A percentile compares a stretch with the other conserved stretches of the same genome.
Evolutionary conservation across 805 yeast genomes (phyloP).

Genomic region (Wickerhamiella domercqiae): DNA sequence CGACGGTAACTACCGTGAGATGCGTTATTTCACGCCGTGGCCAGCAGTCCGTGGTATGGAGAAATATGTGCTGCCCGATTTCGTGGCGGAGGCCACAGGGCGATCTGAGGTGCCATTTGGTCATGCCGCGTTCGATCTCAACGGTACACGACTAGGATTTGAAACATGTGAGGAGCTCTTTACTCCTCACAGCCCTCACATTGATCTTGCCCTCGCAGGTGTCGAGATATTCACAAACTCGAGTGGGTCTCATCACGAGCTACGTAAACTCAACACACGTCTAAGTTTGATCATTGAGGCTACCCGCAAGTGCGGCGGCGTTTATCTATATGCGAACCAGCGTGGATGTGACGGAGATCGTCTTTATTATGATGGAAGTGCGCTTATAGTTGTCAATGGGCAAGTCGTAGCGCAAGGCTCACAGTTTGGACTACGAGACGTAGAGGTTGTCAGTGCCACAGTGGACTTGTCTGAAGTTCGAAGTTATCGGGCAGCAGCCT

Average conservation of each 20-base stretch:
- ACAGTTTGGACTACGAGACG: conserved; percentile 80
- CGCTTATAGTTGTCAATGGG: conserved; percentile 86
- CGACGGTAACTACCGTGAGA: conserved; percentile 95
- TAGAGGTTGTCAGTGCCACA: conserved; percentile 91
- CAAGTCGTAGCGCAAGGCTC: conserved; percentile 81
- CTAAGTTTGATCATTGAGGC: conserved; percentile 79
- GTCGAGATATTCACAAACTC: conserved; percentile 95
- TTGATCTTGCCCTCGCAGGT: conserved; percentile 82
- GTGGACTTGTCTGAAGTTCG: conserved; percentile 86
- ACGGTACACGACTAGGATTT: conserved; percentile 85
- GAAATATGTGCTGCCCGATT: conserved; percentile 52
- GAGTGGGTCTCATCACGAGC: conserved; percentile 94
- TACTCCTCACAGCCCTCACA: conserved; percentile 93
- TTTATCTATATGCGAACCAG: conserved; percentile 86
- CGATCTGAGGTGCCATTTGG: conserved; percentile 68
- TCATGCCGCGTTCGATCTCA: conserved; percentile 72
- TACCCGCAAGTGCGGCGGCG: conserved; percentile 91
- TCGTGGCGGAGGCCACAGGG: conserved; percentile 47
- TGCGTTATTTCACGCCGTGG: conserved; percentile 97
- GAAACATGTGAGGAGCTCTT: conserved; percentile 97
- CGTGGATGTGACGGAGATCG: conserved; percentile 98
- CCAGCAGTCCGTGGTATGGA: conserved; percentile 66
- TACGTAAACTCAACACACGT: conserved; percentile 75
- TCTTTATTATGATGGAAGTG: conserved; percentile 92
- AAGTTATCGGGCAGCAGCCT: conserved; percentile 52